Evolutionary conservation across 805 yeast genomes (phyloP), one percentile per base, ranked within the genome.

Genomic region (Metschnikowia borealis): DNA sequence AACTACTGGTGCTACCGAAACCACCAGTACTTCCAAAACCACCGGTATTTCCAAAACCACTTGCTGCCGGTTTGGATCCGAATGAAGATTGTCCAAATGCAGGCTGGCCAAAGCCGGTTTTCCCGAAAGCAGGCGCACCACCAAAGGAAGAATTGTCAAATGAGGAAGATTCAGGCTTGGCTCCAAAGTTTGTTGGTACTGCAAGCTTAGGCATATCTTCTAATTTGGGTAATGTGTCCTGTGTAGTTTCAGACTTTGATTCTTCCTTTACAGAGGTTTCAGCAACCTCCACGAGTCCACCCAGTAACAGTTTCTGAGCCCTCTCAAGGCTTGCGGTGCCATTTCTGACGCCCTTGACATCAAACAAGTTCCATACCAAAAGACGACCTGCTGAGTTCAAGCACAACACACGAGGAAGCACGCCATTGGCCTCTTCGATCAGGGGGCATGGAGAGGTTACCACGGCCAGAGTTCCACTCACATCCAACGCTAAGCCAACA

Each of bases 401-500:
- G 7, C 80, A 69, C 70, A 84, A 80, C 14, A 87, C 51, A 29
- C 86, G 70, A 0, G 96, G 96, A 50, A 87, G 69, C 18, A 59
- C 59, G 37, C 88, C 82, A 0, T 62, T 71, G 8, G 81, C 80
- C 37, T 71, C 71, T 1, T 85, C 88, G 2, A 85, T 72, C 10
- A 82, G 82, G 6, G 71, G 65, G 53, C 82, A 78, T 0, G 92
- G 89, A 13, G 78, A 76, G 2, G 62, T 48, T 1, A 84, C 79
- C 1, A 58, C 58, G 1, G 57, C 45, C 14, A 70, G 73, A 0
- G 65, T 63, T 2, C 80, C 69, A 10, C 76, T 69, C 13, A 83
- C 58, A 62, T 89, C 96, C 5, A 88, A 44, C 0, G 81, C 81
- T 10, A 87, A 55, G 5, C 96, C 96, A 20, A 87, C 69, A 0